Evolutionary conservation across 2,329 filamentous ascomycete genomes (phyloP).

Genomic region (Fusarium citri): DNA sequence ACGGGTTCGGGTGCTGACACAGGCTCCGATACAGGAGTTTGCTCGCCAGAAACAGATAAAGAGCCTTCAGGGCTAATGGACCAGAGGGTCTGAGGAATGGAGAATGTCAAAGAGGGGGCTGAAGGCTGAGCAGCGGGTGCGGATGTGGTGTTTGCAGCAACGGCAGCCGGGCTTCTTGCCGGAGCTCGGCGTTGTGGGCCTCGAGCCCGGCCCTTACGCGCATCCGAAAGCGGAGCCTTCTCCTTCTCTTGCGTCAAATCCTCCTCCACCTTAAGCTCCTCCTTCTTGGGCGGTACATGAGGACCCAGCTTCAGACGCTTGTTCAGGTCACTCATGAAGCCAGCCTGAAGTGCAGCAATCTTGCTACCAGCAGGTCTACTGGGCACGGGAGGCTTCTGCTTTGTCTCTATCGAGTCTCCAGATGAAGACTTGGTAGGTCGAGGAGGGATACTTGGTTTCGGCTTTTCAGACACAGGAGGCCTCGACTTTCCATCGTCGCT

Average conservation of each 20-base stretch:
- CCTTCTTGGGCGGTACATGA: conserved; percentile 76
- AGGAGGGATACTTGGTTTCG: conserved; percentile 70
- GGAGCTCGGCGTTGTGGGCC: conserved; percentile 84
- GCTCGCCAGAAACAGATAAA: conserved; percentile 47
- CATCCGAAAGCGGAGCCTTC: conserved; percentile 85
- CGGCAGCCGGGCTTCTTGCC: conserved; percentile 59
- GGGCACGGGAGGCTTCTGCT: conserved; percentile 86
- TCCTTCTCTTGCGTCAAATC: conserved; percentile 69
- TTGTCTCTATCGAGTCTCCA: conserved; percentile 60
- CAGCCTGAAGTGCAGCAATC: conserved; percentile 89
- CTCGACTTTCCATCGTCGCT: conserved; percentile 55
- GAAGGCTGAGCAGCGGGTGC: conserved; percentile 49
- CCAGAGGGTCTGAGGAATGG: conserved; percentile 61
- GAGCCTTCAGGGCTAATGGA: conserved; percentile 63
- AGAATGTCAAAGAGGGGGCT: conserved; percentile 60
- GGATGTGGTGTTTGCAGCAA: conserved; percentile 16
- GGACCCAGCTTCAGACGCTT: conserved; percentile 88
- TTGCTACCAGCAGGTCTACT: conserved; percentile 80
- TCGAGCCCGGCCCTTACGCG: conserved; percentile 88
- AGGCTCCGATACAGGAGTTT: conserved; percentile 23
- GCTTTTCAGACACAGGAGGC: conserved; percentile 62
- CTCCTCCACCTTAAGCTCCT: conserved; percentile 70
- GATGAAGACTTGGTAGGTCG: conserved; percentile 67
- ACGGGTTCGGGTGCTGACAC: neutral
- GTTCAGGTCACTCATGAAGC: conserved; percentile 93